Conservation (phyloP, 2,329 filamentous ascomycete genomes). For the Nothomitra cinnamomea region DNA sequence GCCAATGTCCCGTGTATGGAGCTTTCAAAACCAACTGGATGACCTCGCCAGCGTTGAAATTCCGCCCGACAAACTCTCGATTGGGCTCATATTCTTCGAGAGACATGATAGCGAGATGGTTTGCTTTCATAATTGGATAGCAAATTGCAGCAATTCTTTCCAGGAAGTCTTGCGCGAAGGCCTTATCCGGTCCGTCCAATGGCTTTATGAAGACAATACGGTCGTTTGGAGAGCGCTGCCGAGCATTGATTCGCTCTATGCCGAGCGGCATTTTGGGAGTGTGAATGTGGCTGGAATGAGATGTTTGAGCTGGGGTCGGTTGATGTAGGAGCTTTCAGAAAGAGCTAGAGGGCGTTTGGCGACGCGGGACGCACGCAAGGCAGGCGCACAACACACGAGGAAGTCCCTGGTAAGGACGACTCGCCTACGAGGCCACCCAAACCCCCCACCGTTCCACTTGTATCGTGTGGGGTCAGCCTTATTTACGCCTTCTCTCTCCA, state of each 20-base stretch:
- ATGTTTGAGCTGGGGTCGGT: not conserved
- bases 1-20: conserved; percentile 46
- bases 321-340: too few species aligned
- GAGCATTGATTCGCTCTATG: conserved; percentile 63
- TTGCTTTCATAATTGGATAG: conserved; percentile 50
- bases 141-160: conserved; percentile 70
- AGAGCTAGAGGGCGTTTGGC: too few species aligned
- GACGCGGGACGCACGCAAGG: too few species aligned
- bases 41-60: conserved; percentile 80
- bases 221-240: conserved; percentile 54
- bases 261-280: conserved; percentile 49
- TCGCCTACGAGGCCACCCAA: too few species aligned
- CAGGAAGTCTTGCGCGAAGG: conserved; percentile 50
- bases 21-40: conserved; percentile 70
- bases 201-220: conserved; percentile 77
- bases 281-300: not conserved
- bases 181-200: conserved; percentile 45
- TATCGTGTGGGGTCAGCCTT: too few species aligned
- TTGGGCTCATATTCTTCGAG: conserved; percentile 75
- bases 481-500: too few species aligned
- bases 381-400: too few species aligned
- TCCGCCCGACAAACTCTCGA: conserved; percentile 67
- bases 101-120: conserved; percentile 47
- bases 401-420: too few species aligned
- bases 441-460: too few species aligned